phyloP scores from a whole-genome alignment of 208 protist genomes.

The Wallacemonas sp. region DNA sequence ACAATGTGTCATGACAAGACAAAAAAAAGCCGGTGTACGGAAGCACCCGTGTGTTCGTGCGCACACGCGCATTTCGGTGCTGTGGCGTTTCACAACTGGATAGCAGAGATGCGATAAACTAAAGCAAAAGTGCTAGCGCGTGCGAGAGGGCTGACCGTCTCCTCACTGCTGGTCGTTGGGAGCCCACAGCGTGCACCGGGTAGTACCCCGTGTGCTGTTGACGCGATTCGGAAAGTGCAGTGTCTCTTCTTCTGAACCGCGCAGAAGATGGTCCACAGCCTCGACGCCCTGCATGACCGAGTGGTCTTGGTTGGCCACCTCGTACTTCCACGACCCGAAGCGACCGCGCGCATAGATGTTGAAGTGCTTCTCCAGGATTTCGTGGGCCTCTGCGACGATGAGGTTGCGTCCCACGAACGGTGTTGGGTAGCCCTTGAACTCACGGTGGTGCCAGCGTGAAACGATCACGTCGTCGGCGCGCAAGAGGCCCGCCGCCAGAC shows the following conservation, averaged over 20 bases:
- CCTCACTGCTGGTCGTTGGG: background rate
- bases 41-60: background rate
- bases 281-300: conserved; percentile 74
- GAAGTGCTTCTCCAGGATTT: conserved; percentile 24
- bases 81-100: background rate
- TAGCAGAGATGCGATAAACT: conserved; percentile 10
- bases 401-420: conserved; percentile 64
- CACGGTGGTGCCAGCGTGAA: conserved; percentile 46
- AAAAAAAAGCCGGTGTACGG: background rate
- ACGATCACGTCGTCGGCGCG: conserved; percentile 39
- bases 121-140: background rate
- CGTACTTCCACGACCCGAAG: conserved; percentile 73
- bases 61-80: background rate
- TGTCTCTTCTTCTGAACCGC: conserved; percentile 18
- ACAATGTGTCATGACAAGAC: no score
- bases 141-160: background rate
- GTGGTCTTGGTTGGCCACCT: conserved; percentile 75
- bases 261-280: conserved; percentile 31
- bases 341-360: conserved; percentile 64
- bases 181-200: conserved; percentile 24
- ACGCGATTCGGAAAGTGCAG: conserved; percentile 33
- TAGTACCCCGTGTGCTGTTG: conserved; percentile 27
- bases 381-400: conserved; percentile 38
- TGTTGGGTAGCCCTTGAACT: conserved; percentile 70
- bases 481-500: conserved; percentile 30